Base-by-base conservation (phyloP, 2,329 filamentous ascomycete species). In the Sporothrix curviconia region DNA sequence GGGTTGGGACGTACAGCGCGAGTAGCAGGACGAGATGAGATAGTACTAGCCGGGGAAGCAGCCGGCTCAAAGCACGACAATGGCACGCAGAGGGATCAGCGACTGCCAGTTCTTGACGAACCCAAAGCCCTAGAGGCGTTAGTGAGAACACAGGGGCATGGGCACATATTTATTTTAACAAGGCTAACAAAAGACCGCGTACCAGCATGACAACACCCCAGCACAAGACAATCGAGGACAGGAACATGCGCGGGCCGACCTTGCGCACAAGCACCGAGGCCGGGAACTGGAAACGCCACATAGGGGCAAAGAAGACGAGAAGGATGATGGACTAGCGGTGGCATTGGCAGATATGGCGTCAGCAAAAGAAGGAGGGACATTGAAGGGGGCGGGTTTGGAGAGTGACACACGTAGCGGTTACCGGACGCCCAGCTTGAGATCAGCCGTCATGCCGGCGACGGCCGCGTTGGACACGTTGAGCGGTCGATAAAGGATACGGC, bases 41-140 rank as follows among this genome's bases (percentile, higher is more conserved):
- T 47, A 47, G 44, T 47, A 47, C n/a, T 47, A 25, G 4, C 44
- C 44, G 8, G 44, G 44, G 28, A 47, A 47, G n/a, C 44, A 47
- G 25, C 44, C 44, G 14, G 44, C 44, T 47, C 44, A 11, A 47
- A 32, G n/a, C 25, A 24, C 44, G 15, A 47, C 44, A n/a, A 47
- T 47, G 44, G 44, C 44, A 7, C 44, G 44, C 25, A 47, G 14
- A 2, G 44, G 44, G 9, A 47, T 47, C 1, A 47, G 44, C 4
- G 44, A 17, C 3, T 22, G 30, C 44, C 44, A 47, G 15, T 9
- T 17, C 4, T 17, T 7, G n/a, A 47, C 44, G 6, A 47, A 47
- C 3, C 44, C 44, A 24, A 47, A 34, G 15, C 44, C 44, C 44
- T 47, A 11, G 12, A 6, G 17, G 40, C n/a, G n/a, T 44, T 14